These are phyloP conservation scores for Neophaeococcomyces mojaviensis DNA, from an alignment of 2,329 filamentous ascomycete species.

Conservation along the genomic window DNA sequence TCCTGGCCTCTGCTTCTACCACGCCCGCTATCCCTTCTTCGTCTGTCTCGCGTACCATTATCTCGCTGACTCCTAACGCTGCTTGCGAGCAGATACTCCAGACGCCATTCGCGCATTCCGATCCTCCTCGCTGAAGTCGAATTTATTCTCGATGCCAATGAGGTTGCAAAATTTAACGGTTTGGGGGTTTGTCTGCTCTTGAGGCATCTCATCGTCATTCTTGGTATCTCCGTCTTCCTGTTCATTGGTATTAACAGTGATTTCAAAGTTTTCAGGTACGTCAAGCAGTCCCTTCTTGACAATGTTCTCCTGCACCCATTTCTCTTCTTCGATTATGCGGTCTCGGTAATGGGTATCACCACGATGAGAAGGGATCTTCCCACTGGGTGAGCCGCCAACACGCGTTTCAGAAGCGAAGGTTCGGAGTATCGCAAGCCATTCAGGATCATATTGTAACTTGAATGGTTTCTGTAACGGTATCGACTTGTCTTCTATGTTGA, in stretches of 20 bases:
- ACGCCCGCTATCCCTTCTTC: conserved; percentile 14
- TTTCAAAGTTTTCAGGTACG: conserved; percentile 70
- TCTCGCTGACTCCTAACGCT: conserved; percentile 16
- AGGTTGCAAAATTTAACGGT: conserved; percentile 72
- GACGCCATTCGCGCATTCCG: conserved; percentile 48
- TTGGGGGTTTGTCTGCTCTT: conserved; percentile 81
- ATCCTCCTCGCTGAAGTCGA: conserved; percentile 65
- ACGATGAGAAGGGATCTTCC: conserved; percentile 50
- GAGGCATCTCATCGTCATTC: conserved; percentile 59
- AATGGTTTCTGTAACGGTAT: too few relatives aligned
- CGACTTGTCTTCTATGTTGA: conserved; percentile 24
- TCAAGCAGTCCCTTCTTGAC: conserved; percentile 53
- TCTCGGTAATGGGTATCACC: conserved; percentile 62
- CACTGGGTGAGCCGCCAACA: conserved; percentile 56
- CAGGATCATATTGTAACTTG: conserved; percentile 72
- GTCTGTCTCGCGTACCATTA: too few relatives aligned
- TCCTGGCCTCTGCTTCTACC: conserved; percentile 10
- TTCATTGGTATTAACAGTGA: conserved; percentile 42
- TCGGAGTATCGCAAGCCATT: conserved; percentile 91
- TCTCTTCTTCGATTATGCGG: conserved; percentile 60
- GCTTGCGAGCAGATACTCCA: conserved; percentile 44
- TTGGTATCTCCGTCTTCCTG: conserved; percentile 47
- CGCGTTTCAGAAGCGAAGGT: conserved; percentile 62
- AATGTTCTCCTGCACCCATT: conserved; percentile 74
- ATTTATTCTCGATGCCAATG: conserved; percentile 68